Conservation (phyloP, 1,139 yeast genomes). For the Pichia terricola region DNA sequence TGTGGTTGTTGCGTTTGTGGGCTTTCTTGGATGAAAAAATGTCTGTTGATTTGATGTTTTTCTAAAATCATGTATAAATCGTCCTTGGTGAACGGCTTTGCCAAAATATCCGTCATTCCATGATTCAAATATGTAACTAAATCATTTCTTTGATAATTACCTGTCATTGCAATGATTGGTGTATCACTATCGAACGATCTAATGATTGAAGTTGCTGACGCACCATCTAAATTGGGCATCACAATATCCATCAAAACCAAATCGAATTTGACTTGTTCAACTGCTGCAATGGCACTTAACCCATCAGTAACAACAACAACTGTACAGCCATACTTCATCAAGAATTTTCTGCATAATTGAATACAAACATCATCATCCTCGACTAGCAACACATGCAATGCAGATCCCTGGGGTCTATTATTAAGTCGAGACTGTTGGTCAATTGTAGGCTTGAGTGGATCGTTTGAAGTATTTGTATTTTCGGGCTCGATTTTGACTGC, state of each 20-base stretch:
- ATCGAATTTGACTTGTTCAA: constrained; percentile 70
- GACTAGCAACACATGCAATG: constrained; percentile 65
- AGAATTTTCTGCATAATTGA: constrained; percentile 65
- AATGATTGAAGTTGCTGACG: constrained; percentile 81
- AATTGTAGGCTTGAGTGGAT: not conserved
- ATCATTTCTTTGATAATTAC: constrained; percentile 74
- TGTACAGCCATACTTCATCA: constrained; percentile 82
- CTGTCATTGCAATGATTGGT: constrained; percentile 92
- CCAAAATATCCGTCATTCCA: constrained; percentile 87
- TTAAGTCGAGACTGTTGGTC: constrained; percentile 9
- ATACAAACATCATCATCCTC: constrained; percentile 85
- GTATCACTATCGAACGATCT: constrained; percentile 74
- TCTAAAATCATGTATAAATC: constrained; percentile 68
- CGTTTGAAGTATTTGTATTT: not conserved
- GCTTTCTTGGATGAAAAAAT: not conserved
- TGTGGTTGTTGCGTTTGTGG: not conserved
- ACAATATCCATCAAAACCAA: constrained; percentile 88
- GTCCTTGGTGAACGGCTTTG: constrained; percentile 85
- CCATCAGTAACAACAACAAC: constrained; percentile 94
- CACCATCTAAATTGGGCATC: constrained; percentile 92
- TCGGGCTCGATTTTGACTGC: not conserved
- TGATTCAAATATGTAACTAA: constrained; percentile 72
- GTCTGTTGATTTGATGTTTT: constrained; percentile 35
- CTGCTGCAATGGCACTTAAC: constrained; percentile 71
- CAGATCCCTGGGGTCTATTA: constrained; percentile 25